phyloP scores from a whole-genome alignment of 805 yeast genomes.

The Wickerhamiella parazyma region DNA sequence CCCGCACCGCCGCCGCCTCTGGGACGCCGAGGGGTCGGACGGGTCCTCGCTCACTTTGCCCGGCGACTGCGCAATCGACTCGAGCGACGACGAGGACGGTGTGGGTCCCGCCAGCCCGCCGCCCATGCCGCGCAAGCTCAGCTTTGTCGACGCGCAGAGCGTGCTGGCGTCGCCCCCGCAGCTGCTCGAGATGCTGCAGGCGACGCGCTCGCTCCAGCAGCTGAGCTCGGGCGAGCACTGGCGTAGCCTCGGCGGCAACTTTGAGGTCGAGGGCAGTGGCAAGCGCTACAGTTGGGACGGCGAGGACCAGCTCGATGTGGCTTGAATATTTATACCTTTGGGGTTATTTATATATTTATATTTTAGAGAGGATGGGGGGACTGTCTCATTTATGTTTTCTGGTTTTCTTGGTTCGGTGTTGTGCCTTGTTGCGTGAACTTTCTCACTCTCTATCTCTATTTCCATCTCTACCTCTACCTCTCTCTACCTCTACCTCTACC shows the following conservation, averaged over 20 bases:
- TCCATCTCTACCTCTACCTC: no score
- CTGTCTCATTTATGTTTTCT: no score
- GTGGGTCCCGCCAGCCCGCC: conserved; percentile 20
- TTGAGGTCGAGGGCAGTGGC: conserved; percentile 27
- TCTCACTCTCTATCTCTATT: no score
- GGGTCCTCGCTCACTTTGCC: no score
- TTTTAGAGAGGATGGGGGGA: no score
- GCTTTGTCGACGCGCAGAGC: conserved; percentile 18
- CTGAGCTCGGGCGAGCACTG: conserved; percentile 24
- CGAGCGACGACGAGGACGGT: conserved; percentile 16
- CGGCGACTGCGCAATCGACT: conserved; percentile 16
- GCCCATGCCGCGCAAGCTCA: conserved; percentile 23
- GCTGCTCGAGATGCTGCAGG: conserved; percentile 29
- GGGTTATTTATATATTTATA: neutral
- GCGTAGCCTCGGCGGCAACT: conserved; percentile 23
- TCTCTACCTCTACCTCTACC: no score
- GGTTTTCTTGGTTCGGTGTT: no score
- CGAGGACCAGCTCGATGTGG: conserved; percentile 18
- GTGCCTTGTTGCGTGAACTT: no score
- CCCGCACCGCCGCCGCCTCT: neutral
- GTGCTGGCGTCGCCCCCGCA: conserved; percentile 24
- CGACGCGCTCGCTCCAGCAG: conserved; percentile 31
- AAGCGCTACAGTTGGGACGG: conserved; percentile 31
- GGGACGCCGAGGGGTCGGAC: neutral
- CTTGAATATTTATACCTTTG: neutral